Conservation (phyloP, 2,329 filamentous ascomycete genomes). For the Pseudogymnoascus sp. region DNA sequence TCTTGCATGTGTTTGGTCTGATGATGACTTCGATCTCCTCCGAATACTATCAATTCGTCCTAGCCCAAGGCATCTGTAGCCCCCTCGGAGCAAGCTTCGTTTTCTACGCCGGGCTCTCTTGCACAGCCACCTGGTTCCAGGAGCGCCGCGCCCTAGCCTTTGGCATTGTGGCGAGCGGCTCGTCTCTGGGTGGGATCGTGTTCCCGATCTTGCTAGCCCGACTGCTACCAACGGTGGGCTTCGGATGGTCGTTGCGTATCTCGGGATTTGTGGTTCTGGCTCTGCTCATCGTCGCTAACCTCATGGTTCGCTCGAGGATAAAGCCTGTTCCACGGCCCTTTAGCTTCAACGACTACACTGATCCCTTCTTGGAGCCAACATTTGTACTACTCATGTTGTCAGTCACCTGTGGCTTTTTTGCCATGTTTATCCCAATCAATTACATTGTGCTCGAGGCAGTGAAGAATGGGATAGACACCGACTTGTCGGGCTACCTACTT, state of each 20-base stretch:
- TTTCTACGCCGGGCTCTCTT: slow-evolving; percentile 30
- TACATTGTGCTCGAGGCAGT: slow-evolving; percentile 36
- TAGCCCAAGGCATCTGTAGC: slow-evolving; percentile 32
- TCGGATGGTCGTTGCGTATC: slow-evolving; percentile 48
- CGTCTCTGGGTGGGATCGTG: slow-evolving; percentile 44
- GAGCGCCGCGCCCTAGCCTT: slow-evolving; percentile 38
- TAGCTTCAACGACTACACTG: slow-evolving; percentile 28
- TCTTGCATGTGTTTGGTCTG: slow-evolving; percentile 30
- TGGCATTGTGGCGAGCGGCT: slow-evolving; percentile 39
- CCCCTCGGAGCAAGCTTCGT: slow-evolving; percentile 32
- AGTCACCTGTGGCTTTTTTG: slow-evolving; percentile 37
- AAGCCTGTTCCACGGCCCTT: slow-evolving; percentile 5
- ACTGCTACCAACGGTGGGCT: slow-evolving; percentile 43
- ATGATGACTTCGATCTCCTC: slow-evolving; percentile 31
- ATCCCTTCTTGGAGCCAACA: slow-evolving; percentile 23
- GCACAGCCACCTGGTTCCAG: slow-evolving; percentile 38
- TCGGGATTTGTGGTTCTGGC: slow-evolving; percentile 43
- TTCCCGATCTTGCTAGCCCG: slow-evolving; percentile 48
- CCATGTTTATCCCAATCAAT: slow-evolving; percentile 29
- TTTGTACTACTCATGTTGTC: slow-evolving; percentile 30
- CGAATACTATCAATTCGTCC: slow-evolving; percentile 33
- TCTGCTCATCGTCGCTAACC: slow-evolving; percentile 28
- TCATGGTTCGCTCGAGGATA: slow-evolving; percentile 26
- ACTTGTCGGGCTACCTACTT: slow-evolving; percentile 42
- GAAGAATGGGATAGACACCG: slow-evolving; percentile 36